These are phyloP conservation scores for Cladosporium phlei DNA, from an alignment of 2,329 filamentous ascomycete genomes.

Conservation along the genomic window DNA sequence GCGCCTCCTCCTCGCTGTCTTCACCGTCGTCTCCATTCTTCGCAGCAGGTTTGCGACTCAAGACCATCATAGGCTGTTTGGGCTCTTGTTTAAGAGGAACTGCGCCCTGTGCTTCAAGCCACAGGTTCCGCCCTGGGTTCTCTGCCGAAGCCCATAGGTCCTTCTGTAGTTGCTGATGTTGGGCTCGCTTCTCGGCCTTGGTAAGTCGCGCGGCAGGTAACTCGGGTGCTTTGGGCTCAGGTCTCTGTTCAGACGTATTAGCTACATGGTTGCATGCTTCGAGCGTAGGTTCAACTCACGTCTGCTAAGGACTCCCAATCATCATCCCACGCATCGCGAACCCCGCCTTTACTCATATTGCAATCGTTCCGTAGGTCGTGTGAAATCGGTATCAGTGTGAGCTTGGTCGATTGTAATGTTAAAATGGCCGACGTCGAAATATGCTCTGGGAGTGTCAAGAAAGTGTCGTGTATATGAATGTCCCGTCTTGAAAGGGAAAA, in stretches of 20 bases:
- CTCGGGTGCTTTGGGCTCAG: constrained; percentile 35
- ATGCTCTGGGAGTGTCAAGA: no score
- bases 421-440: no score
- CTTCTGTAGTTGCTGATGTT: constrained; percentile 77
- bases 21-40: constrained; percentile 50
- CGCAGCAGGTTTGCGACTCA: constrained; percentile 74
- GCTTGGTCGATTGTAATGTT: no score
- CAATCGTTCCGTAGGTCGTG: no score
- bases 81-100: constrained; percentile 65
- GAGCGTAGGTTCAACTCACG: constrained; percentile 14
- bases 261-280: neutral
- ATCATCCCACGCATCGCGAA: constrained; percentile 83
- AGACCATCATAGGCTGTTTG: constrained; percentile 76
- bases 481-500: neutral
- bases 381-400: no score
- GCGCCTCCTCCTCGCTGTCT: constrained; percentile 60
- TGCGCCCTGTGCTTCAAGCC: constrained; percentile 59
- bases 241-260: neutral
- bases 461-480: no score
- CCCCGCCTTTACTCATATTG: constrained; percentile 40
- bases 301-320: constrained; percentile 83
- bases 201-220: constrained; percentile 50
- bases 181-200: constrained; percentile 71
- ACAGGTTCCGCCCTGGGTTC: constrained; percentile 68
- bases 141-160: constrained; percentile 91